Base-by-base conservation (phyloP, 192 early-diverging fungal genomes). In the Obelidium mucronatum region DNA sequence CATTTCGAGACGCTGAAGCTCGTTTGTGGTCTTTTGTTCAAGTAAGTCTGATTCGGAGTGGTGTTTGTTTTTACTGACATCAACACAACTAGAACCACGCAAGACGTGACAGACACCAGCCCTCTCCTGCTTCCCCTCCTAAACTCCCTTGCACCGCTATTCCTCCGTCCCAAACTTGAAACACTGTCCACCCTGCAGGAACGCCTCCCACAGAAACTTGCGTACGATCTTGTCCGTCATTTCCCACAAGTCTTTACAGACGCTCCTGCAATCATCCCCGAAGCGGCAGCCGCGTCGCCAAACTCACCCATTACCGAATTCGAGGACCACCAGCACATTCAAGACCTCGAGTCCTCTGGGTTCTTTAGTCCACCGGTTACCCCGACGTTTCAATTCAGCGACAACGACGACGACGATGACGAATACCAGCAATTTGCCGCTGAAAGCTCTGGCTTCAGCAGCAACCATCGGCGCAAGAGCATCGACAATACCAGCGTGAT, bases 1-100 rank as follows among this genome's bases (percentile, higher is more conserved):
- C 79, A 80, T 64, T 78, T 60, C 35, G 79, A 80, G 26, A 83
- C 79, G 0, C 48, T 83, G 33, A 72, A 71, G 33, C 61, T 83
- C 35, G 40, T 83, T 33, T 67, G 66, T 6, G 71, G 55, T 2
- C 78, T 80, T 59, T 64, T 78, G n/a, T 73, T 78, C 40, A 73
- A 60, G 80, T 80, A 62, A 70, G 65, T 40, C 13, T 1, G n/a
- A 28, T 37, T 72, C 13, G 13, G 54, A 3, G 17, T 33, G 52
- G 31, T 39, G 31, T 19, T 19, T 78, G 36, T 26, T 1, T 70
- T 36, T 31, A 2, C 54, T 55, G 3, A 52, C 54, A 33, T 26
- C 36, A 5, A 36, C 24, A 24, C 37, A 11, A 34, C 15, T 24
- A 59, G 54, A 73, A 56, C 67, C 26, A 55, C 51, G 35, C 35